A percentile compares a stretch with the other conserved stretches of the same genome.
phyloP scores from a whole-genome alignment of 495 filamentous ascomycete genomes.

The Rusavskia elegans region DNA sequence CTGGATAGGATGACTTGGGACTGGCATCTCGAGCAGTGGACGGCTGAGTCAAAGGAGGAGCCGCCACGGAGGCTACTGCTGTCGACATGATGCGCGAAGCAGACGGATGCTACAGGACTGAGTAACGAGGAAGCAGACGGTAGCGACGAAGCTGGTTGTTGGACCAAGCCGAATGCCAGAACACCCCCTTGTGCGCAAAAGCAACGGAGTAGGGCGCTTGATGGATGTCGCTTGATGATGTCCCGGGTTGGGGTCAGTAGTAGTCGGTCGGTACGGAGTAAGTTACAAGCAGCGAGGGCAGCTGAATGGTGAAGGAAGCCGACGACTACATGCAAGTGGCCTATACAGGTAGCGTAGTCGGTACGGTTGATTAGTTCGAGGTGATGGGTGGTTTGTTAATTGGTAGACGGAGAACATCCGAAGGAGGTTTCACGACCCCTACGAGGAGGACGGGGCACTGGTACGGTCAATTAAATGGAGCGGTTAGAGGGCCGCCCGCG shows the following conservation, averaged over 20 bases:
- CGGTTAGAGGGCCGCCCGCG: neutral
- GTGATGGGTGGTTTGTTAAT: neutral
- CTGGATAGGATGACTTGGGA: slow-evolving; percentile 28
- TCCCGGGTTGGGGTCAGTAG: neutral
- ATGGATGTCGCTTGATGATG: neutral
- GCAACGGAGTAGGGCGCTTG: neutral
- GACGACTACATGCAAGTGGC: too few relatives aligned
- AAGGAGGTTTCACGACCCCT: neutral
- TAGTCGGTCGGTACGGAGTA: neutral
- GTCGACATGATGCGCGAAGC: slow-evolving; percentile 29
- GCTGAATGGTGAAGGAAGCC: neutral
- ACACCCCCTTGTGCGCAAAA: slow-evolving; percentile 2
- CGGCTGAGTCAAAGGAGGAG: slow-evolving; percentile 28
- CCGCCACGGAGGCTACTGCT: slow-evolving; percentile 32
- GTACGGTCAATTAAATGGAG: neutral
- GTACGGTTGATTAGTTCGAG: too few relatives aligned
- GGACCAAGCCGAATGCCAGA: neutral
- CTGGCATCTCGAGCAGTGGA: slow-evolving; percentile 31
- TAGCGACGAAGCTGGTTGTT: neutral
- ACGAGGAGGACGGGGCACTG: neutral
- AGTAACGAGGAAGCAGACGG: neutral
- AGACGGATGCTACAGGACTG: neutral
- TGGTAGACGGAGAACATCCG: neutral
- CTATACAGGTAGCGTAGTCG: too few relatives aligned
- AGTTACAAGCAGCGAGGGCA: too few relatives aligned